These are phyloP conservation scores for Magnaporthiopsis incrustans DNA, from an alignment of 2,329 filamentous ascomycete species.

Conservation along the genomic window DNA sequence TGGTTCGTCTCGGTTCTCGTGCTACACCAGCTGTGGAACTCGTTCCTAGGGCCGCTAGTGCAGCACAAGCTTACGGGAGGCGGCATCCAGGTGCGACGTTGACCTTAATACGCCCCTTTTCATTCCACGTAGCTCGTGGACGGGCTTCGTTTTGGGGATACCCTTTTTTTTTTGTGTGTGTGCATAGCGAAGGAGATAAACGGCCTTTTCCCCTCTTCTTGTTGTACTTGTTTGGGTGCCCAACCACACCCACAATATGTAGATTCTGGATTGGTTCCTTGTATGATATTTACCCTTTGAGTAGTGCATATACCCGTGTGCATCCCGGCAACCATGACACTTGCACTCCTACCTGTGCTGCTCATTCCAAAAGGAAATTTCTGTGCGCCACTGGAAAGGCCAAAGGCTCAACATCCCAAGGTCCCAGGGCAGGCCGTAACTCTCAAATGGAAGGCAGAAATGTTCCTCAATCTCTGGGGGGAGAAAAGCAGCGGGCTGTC, in stretches of 20 bases:
- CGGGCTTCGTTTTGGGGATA: not conserved
- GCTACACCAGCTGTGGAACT: conserved; percentile 6
- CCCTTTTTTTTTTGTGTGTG: not conserved
- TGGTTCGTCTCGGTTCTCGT: not conserved
- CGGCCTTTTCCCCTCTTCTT: not conserved
- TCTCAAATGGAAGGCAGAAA: not conserved
- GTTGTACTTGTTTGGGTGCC: not conserved
- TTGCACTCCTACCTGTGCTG: not conserved
- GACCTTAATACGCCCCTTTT: not conserved
- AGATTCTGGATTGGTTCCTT: not conserved
- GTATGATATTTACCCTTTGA: not conserved
- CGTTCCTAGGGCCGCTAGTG: not conserved
- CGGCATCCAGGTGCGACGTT: not conserved
- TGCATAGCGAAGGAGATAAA: not conserved
- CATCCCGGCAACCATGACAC: not conserved
- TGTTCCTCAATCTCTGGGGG: not conserved
- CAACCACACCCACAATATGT: not conserved
- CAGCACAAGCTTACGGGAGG: not conserved
- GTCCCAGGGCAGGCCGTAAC: not conserved
- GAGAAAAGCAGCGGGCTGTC: not conserved
- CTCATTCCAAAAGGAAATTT: not conserved
- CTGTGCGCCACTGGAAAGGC: not conserved
- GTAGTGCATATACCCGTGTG: too few relatives aligned
- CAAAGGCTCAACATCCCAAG: not conserved
- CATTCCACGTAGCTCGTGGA: not conserved